phyloP scores from a whole-genome alignment of 1,284 basidiomycete genomes.

The Ceratobasidium sp. region DNA sequence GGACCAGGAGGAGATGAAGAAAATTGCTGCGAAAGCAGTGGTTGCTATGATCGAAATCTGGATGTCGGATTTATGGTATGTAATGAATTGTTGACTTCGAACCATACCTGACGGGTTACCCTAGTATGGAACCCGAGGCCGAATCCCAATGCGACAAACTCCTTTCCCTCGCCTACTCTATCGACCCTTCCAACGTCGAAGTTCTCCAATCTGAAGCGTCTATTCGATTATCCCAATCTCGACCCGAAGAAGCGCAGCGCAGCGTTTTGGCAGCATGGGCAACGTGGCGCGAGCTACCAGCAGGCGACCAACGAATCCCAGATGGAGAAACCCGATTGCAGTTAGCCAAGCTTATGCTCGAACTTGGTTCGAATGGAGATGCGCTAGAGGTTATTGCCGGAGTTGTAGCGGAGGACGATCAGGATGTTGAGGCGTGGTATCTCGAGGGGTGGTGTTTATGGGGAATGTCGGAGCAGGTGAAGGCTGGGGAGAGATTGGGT shows the following conservation, averaged over 20 bases:
- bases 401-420: slow-evolving; percentile 83
- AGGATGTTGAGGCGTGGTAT: slow-evolving; percentile 93
- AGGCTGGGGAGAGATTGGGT: slow-evolving; percentile 47
- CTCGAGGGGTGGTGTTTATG: slow-evolving; percentile 96
- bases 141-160: slow-evolving; percentile 84
- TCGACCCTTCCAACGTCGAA: slow-evolving; percentile 81
- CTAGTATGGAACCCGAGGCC: slow-evolving; percentile 81
- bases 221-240: slow-evolving; percentile 88
- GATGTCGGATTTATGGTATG: slow-evolving; percentile 95
- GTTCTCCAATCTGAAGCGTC: slow-evolving; percentile 85
- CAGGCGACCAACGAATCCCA: slow-evolving; percentile 76
- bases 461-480: slow-evolving; percentile 74
- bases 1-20: slow-evolving; percentile 72
- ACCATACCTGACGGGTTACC: neutral
- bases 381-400: slow-evolving; percentile 83
- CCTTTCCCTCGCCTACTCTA: slow-evolving; percentile 74
- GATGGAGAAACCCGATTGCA: slow-evolving; percentile 77
- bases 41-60: slow-evolving; percentile 95
- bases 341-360: slow-evolving; percentile 85
- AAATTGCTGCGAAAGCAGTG: slow-evolving; percentile 82
- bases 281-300: slow-evolving; percentile 77
- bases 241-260: slow-evolving; percentile 80
- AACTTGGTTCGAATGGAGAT: slow-evolving; percentile 73
- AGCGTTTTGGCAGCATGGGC: slow-evolving; percentile 77
- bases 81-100: slow-evolving; percentile 42